Evolutionary conservation across 129 eudicot species (phyloP).

Genomic region (Arctium minus): DNA sequence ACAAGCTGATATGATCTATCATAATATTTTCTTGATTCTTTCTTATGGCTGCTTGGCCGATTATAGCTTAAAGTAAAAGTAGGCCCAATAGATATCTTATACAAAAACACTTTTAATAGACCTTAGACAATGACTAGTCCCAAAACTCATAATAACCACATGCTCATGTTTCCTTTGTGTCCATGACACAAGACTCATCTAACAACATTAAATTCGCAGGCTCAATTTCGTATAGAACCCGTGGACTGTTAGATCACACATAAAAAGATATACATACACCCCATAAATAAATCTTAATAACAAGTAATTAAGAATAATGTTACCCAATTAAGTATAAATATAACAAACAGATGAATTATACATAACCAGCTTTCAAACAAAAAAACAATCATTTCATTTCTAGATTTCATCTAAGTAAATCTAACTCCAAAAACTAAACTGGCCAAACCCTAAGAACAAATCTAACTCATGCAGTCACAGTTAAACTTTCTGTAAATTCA

Average conservation of each 20-base stretch:
- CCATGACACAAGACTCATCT: constrained; percentile 2
- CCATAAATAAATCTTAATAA: background rate
- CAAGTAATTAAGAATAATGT: background rate
- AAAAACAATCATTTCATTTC: background rate
- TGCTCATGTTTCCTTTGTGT: background rate
- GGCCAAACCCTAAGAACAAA: background rate
- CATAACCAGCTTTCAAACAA: background rate
- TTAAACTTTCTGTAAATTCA: background rate
- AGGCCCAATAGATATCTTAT: background rate
- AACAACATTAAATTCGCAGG: background rate
- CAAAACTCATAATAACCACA: background rate
- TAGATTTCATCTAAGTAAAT: background rate
- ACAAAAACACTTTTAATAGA: background rate
- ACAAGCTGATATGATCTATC: background rate
- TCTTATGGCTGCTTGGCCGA: background rate
- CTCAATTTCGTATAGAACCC: background rate
- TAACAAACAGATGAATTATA: background rate
- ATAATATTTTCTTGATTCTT: background rate
- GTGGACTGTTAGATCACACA: background rate
- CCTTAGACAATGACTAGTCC: background rate
- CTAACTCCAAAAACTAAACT: background rate
- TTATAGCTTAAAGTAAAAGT: background rate
- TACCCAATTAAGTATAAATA: background rate
- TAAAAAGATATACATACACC: background rate
- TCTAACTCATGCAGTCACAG: constrained; percentile 2